Base-by-base conservation (phyloP, 192 early-diverging fungal genomes). In the Diversispora eburnea region DNA sequence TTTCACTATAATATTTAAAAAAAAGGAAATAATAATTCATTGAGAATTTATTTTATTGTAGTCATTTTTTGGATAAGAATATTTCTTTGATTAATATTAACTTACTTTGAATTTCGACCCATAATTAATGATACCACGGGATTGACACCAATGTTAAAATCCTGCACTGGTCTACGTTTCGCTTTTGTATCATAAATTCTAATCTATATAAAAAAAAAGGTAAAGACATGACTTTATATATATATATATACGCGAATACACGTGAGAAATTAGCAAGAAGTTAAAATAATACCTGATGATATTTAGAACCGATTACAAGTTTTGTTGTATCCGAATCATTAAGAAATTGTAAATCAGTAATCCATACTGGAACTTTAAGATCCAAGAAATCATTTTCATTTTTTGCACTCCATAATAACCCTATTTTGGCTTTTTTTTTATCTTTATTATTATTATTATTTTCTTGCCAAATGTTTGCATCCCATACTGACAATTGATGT, bases 351-450 rank as follows among this genome's bases (percentile, higher is more conserved):
- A 96, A 70, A 75, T 95, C 90, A 2, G 92, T 94, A 64, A 95
- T 88, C 91, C 94, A 95, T 13, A 98, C 89, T 6, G 92, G 93
- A 49, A 92, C 88, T 20, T 91, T 86, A 57, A 98, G 72, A 76
- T 92, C 90, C 55, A 98, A 79, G 67, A 84, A 81, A 65, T 96
- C 93, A 75, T 93, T 87, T 33, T 93, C 92, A 77, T 98, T 98
- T 77, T 93, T 94, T 49, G 95, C 89, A 65, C 83, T 87, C 84
- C 92, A 96, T 8, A 91, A 33, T 9, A 89, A 87, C n/a, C 89
- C 83, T 6, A 68, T 20, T 1, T 72, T 12, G 13, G 25, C 39
- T 5, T 69, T 66, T 12, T 51, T 75, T 41, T 81, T 70, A 54
- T 61, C 62, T 82, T 68, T 22, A 57, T 55, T n/a, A 10, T 64